These are phyloP conservation scores for Rosa multiflora DNA, from an alignment of 306 rosid species.

Conservation along the genomic window DNA sequence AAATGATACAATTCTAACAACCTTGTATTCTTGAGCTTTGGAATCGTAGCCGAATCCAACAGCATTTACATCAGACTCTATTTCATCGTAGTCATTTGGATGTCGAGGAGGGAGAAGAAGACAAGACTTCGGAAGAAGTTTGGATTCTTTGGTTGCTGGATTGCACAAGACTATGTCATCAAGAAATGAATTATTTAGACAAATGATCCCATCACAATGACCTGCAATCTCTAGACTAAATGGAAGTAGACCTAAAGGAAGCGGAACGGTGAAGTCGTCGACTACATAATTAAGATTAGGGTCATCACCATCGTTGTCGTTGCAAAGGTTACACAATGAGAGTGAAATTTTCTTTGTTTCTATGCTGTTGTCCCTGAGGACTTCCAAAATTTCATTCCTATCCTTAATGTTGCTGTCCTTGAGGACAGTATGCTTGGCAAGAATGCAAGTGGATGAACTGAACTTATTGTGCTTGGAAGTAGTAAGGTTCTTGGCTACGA, in stretches of 20 bases:
- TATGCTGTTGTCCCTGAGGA: too few relatives aligned
- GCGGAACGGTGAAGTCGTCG: background rate
- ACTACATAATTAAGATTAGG: background rate
- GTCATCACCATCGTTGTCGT: background rate
- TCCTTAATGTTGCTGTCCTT: too few relatives aligned
- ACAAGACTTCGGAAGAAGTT: background rate
- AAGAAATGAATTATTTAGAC: background rate
- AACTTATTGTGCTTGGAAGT: too few relatives aligned
- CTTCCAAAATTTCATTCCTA: too few relatives aligned
- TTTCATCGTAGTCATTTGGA: background rate
- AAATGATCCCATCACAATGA: slow-evolving; percentile 5
- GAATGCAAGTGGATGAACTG: background rate
- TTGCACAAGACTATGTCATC: background rate
- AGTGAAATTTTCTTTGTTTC: background rate
- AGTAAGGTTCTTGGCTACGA: background rate
- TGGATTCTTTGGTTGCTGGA: background rate
- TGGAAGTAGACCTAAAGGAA: too few relatives aligned
- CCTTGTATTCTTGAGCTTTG: background rate
- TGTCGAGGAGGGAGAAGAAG: background rate
- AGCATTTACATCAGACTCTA: background rate
- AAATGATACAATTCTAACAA: background rate
- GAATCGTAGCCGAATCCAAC: background rate
- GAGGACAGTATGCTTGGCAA: background rate
- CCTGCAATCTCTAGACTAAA: background rate
- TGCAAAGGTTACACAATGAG: background rate